phyloP scores from a whole-genome alignment of 2,329 filamentous ascomycete genomes.

The Aspergillus transmontanensis region DNA sequence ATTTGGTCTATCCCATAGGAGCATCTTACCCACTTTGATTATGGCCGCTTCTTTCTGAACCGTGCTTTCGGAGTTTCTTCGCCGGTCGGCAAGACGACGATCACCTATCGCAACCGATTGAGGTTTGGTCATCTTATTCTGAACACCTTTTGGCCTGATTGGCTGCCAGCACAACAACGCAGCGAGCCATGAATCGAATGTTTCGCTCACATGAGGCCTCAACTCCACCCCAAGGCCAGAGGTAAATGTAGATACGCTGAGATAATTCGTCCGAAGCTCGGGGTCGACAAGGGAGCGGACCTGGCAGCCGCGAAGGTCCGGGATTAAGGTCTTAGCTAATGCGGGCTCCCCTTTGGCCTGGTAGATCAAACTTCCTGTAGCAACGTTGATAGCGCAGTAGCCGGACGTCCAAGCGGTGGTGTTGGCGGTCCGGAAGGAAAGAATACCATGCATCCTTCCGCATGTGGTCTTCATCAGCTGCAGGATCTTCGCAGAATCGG shows the following conservation, averaged over 20 bases:
- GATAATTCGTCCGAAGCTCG: conserved; percentile 48
- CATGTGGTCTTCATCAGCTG: conserved; percentile 56
- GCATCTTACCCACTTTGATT: conserved; percentile 92
- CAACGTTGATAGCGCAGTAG: conserved; percentile 55
- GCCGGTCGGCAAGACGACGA: conserved; percentile 45
- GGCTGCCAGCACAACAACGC: conserved; percentile 56
- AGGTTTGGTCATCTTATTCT: conserved; percentile 54
- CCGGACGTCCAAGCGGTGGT: conserved; percentile 51
- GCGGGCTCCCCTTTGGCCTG: conserved; percentile 54
- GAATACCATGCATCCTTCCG: conserved; percentile 55
- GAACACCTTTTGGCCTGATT: conserved; percentile 52
- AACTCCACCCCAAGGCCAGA: conserved; percentile 52
- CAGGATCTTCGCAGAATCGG: conserved; percentile 51
- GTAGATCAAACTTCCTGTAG: conserved; percentile 53
- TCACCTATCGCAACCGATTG: conserved; percentile 49
- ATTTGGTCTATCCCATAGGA: conserved; percentile 82
- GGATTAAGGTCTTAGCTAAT: conserved; percentile 51
- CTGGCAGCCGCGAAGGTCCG: conserved; percentile 52
- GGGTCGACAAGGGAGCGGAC: conserved; percentile 52
- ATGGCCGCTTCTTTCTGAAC: conserved; percentile 73
- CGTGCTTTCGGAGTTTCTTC: conserved; percentile 51
- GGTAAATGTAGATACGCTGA: conserved; percentile 52
- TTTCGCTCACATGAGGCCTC: conserved; percentile 52
- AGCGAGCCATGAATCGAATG: conserved; percentile 55
- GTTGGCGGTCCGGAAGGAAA: conserved; percentile 51